Evolutionary conservation across 768 basidiomycete genomes (phyloP), one percentile per base, ranked within the genome.

Genomic region (Leccinum incarnatum): DNA sequence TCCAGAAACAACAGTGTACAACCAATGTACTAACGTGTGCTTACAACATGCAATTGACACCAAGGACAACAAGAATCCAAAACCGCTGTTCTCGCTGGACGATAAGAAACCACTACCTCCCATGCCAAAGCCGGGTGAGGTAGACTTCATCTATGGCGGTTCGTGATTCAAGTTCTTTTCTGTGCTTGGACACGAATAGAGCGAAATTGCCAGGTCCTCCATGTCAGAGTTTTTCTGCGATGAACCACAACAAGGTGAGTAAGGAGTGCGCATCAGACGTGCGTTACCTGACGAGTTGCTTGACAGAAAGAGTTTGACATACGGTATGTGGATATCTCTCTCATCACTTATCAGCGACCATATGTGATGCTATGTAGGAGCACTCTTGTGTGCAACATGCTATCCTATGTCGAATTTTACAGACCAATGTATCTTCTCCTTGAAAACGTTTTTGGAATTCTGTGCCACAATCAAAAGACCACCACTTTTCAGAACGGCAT

Each of bases 71-170:
- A 75, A 77, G 55, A 65, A 75, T 2, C 74, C 78, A 2, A 49
- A 60, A 21, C 74, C 79, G 0, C 63, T 88, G 11, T 53, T 67
- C 42, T 78, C 81, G 3, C 73, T 79, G 19, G 73, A 79, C 62
- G 72, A 74, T n/a, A 68, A 72, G 32, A 67, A 36, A 69, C 77
- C 65, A 64, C 74, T 72, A 10, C 75, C 73, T 25, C 66, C 71
- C 0, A 78, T 91, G 78, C 89, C 89, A 7, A 74, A 75, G 57
- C 80, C 77, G 40, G 81, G 79, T 4, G 81, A 84, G 14, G 81
- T 89, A 3, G 87, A 89, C 62, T 81, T 91, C 55, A 82, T 91
- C n/a, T 88, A 80, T 70, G 88, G 89, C 58, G 87, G 88, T 86
- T 72, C 50, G 80, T 71, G 17, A 45, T 63, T 55, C 17, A 51